A percentile compares a stretch with the other conserved stretches of the same genome.
phyloP scores from a whole-genome alignment of 257 asterid genomes.

The Salvia rosmarinus region DNA sequence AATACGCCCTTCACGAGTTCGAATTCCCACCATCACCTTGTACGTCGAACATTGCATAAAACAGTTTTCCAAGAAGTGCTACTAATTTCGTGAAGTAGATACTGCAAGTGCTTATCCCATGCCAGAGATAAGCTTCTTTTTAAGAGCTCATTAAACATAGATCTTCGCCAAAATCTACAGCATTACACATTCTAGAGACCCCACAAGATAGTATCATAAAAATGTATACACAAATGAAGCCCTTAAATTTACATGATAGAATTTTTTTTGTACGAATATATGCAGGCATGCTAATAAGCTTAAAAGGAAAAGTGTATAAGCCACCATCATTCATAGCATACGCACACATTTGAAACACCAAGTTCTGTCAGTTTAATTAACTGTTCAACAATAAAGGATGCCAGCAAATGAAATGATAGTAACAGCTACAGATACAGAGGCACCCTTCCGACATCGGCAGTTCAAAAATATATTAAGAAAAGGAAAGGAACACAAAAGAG shows the following conservation, averaged over 20 bases:
- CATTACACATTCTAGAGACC: not conserved
- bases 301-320: not conserved
- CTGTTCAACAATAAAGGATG: not conserved
- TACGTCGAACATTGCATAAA: not conserved
- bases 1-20: not conserved
- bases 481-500: not conserved
- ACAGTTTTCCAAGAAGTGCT: not conserved
- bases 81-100: not conserved
- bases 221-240: not conserved
- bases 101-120: not conserved
- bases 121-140: not conserved
- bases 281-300: not conserved
- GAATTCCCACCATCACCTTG: not conserved
- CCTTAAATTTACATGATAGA: not conserved
- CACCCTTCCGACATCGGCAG: slow-evolving; percentile 16
- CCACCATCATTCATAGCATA: not conserved
- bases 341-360: slow-evolving; percentile 16
- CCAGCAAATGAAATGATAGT: slow-evolving; percentile 4
- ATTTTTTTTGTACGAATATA: not conserved
- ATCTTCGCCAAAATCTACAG: not conserved
- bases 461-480: not conserved
- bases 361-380: not conserved
- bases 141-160: not conserved
- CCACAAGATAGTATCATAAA: not conserved
- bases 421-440: slow-evolving; percentile 3